phyloP scores from a whole-genome alignment of 345 rosid species.

The Isatis tinctoria region DNA sequence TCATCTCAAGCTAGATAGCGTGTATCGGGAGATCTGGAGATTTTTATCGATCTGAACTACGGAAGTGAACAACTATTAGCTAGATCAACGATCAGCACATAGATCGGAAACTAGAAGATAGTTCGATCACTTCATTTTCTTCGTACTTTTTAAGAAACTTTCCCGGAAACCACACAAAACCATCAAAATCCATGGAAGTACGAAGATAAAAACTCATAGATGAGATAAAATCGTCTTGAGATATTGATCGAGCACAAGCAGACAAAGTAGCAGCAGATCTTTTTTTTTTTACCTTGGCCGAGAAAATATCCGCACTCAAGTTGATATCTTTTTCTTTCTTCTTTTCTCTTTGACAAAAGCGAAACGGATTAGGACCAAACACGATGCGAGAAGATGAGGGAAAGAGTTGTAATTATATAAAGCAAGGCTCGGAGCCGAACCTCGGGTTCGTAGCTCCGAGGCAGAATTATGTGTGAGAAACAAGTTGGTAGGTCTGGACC shows the following conservation, averaged over 20 bases:
- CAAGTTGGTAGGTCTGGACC: conserved; percentile 27
- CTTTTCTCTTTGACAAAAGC: background rate
- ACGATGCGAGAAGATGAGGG: conserved; percentile 6
- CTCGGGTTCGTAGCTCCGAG: background rate
- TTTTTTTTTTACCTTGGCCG: conserved; percentile 22
- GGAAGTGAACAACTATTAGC: background rate
- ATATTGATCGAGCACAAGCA: conserved; percentile 7
- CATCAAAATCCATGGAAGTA: background rate
- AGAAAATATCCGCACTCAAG: conserved; percentile 15
- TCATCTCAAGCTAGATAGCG: background rate
- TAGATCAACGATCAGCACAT: background rate
- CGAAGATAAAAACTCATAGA: background rate
- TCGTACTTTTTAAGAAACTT: background rate
- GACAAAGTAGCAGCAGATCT: background rate
- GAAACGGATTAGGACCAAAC: conserved; percentile 18
- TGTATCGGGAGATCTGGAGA: too few species aligned
- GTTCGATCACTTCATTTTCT: conserved; percentile 8
- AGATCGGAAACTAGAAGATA: conserved; percentile 9
- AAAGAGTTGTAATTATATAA: conserved; percentile 12
- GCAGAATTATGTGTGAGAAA: background rate
- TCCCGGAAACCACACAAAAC: background rate
- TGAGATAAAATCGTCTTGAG: background rate
- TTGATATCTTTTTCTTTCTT: background rate
- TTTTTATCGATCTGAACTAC: background rate
- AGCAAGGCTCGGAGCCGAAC: conserved; percentile 8